Evolutionary conservation across 75 land plant species (phyloP).

Genomic region (Gnetum montanum): DNA sequence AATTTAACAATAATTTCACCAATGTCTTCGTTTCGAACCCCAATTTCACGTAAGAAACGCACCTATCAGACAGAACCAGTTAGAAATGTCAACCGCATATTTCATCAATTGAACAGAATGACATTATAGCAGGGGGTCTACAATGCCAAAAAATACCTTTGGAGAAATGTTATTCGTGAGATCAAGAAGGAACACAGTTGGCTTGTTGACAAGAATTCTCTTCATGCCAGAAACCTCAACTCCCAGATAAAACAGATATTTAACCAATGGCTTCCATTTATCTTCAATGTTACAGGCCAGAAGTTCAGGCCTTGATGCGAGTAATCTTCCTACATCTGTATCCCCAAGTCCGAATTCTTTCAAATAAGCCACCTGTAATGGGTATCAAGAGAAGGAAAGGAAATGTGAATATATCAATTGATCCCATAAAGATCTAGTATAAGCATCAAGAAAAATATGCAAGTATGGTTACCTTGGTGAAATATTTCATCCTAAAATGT

Average conservation of each 20-base stretch:
- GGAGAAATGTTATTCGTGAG: conserved; percentile 63
- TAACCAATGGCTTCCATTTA: conserved; percentile 78
- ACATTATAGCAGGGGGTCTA: not conserved
- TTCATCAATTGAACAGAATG: not conserved
- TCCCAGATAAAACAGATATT: conserved; percentile 73
- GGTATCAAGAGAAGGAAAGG: not conserved
- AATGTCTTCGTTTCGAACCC: conserved; percentile 68
- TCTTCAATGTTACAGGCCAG: conserved; percentile 80
- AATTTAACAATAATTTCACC: conserved; percentile 67
- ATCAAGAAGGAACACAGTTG: conserved; percentile 73
- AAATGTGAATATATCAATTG: not conserved
- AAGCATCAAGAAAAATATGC: too few species aligned
- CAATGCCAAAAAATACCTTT: conserved; percentile 73
- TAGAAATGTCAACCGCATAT: not conserved
- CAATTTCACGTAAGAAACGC: conserved; percentile 73
- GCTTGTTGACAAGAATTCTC: conserved; percentile 69
- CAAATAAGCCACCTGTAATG: conserved; percentile 57
- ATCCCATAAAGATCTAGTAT: too few species aligned
- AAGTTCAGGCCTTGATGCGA: conserved; percentile 68
- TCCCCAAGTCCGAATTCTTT: conserved; percentile 57
- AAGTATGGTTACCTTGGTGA: too few species aligned
- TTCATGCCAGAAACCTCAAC: conserved; percentile 59
- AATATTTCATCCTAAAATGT: too few species aligned
- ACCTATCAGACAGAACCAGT: conserved; percentile 39
- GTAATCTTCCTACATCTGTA: conserved; percentile 48